Percentiles rank a stretch among this genome's conserved stretches.
Conservation (phyloP, 805 yeast genomes). For the Maudiozyma bulderi region DNA sequence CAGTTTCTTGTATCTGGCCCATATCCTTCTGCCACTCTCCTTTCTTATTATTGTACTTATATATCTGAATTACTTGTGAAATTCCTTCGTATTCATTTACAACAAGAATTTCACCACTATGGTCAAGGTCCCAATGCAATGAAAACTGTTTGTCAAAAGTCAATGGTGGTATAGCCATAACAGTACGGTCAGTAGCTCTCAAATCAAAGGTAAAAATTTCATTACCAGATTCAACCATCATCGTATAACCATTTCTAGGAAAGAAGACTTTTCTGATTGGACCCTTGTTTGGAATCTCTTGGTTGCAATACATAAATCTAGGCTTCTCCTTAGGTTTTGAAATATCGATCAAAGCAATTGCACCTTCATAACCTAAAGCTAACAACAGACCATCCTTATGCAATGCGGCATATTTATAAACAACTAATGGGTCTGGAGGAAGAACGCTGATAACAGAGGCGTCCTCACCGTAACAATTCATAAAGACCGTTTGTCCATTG, state of each 20-base stretch:
- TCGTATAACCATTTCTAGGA: constrained; percentile 27
- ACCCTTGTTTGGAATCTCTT: constrained; percentile 8
- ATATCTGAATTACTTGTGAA: background rate
- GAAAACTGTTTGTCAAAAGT: background rate
- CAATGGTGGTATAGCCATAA: background rate
- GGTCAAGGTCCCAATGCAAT: background rate
- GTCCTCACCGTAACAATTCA: background rate
- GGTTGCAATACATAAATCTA: constrained; percentile 6
- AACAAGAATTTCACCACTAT: background rate
- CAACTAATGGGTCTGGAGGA: background rate
- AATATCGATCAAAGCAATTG: constrained; percentile 10
- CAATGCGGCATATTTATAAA: constrained; percentile 6
- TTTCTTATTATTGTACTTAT: background rate
- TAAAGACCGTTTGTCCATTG: background rate
- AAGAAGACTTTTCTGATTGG: constrained; percentile 13
- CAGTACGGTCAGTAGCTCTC: constrained; percentile 14
- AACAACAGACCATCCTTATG: constrained; percentile 34
- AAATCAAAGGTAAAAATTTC: constrained; percentile 19
- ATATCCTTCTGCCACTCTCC: background rate
- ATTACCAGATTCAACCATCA: constrained; percentile 15
- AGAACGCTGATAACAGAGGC: background rate
- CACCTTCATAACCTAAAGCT: constrained; percentile 13
- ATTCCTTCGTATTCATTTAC: background rate
- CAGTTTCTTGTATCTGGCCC: too few relatives aligned
- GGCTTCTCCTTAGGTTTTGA: constrained; percentile 8